Percentiles rank a stretch among this genome's conserved stretches.
phyloP scores from a whole-genome alignment of 2,329 filamentous ascomycete genomes.

The Phialocephala sp. region DNA sequence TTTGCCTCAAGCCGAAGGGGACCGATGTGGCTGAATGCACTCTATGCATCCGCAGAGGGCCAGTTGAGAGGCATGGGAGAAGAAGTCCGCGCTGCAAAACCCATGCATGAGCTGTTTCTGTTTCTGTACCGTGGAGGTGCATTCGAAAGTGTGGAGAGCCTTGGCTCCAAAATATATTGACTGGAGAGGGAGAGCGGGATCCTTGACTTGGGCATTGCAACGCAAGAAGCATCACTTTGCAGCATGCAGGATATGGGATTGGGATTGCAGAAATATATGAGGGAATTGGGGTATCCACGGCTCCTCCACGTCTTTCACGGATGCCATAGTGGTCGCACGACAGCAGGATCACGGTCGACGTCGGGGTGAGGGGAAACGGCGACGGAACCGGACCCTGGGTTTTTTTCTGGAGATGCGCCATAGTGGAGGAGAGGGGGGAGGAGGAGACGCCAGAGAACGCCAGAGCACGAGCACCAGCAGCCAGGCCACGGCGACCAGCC shows the following conservation, averaged over 20 bases:
- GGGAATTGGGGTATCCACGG: not conserved
- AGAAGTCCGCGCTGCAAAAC: not conserved
- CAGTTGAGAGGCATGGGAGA: not conserved
- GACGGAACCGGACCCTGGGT: not conserved
- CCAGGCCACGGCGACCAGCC: too few relatives aligned
- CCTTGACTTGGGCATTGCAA: conserved; percentile 1
- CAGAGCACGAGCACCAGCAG: too few relatives aligned
- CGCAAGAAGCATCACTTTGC: not conserved
- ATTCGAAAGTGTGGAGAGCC: conserved; percentile 1
- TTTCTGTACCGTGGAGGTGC: not conserved
- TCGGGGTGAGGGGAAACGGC: conserved; percentile 5
- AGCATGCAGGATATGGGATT: conserved; percentile 7
- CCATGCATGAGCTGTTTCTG: conserved; percentile 4
- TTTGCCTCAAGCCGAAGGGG: conserved; percentile 14
- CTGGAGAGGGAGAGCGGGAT: conserved; percentile 6
- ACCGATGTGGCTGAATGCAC: conserved; percentile 24
- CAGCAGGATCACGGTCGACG: not conserved
- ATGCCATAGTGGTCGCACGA: not conserved
- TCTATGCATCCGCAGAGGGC: not conserved
- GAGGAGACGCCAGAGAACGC: not conserved
- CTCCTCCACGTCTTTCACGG: not conserved
- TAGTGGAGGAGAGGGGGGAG: not conserved
- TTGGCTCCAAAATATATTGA: conserved; percentile 6
- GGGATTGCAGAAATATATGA: conserved; percentile 3
- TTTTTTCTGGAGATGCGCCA: not conserved